Conservation (phyloP, 176 grass and related monocot species). For the Musa beccarii region DNA sequence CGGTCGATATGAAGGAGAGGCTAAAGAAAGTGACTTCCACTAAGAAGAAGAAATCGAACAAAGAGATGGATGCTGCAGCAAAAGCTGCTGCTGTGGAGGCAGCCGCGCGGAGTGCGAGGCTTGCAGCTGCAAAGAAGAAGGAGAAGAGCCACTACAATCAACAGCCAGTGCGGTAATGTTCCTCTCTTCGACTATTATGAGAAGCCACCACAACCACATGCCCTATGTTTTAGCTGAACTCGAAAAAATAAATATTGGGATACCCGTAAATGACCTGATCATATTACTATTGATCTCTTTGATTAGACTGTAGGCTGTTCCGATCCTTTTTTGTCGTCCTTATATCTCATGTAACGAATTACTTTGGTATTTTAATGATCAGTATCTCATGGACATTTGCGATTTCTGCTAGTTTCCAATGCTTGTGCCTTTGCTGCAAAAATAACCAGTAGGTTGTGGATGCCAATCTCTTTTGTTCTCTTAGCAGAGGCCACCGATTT, state of each 20-base stretch:
- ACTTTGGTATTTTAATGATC: background rate
- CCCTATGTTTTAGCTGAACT: background rate
- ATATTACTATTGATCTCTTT: background rate
- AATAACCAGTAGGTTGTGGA: no score
- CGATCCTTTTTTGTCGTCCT: background rate
- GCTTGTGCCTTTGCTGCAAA: background rate
- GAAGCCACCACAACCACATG: background rate
- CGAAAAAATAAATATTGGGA: background rate
- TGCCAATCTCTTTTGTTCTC: no score
- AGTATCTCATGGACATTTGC: background rate
- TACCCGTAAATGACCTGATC: background rate
- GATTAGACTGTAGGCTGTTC: background rate
- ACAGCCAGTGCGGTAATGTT: background rate
- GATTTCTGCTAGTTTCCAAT: background rate
- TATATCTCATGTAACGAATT: background rate
- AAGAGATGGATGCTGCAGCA: background rate
- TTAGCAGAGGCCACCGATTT: no score
- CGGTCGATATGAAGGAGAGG: conserved; percentile 2
- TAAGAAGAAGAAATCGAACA: conserved; percentile 2
- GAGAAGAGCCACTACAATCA: conserved; percentile 13
- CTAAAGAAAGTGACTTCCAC: background rate
- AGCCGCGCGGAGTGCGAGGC: background rate
- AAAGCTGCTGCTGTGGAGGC: conserved; percentile 5
- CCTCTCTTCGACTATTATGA: background rate
- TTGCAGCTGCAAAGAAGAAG: conserved; percentile 9